Evolutionary conservation across 1,284 basidiomycete genomes (phyloP).

Genomic region (Polyporus tsugae): DNA sequence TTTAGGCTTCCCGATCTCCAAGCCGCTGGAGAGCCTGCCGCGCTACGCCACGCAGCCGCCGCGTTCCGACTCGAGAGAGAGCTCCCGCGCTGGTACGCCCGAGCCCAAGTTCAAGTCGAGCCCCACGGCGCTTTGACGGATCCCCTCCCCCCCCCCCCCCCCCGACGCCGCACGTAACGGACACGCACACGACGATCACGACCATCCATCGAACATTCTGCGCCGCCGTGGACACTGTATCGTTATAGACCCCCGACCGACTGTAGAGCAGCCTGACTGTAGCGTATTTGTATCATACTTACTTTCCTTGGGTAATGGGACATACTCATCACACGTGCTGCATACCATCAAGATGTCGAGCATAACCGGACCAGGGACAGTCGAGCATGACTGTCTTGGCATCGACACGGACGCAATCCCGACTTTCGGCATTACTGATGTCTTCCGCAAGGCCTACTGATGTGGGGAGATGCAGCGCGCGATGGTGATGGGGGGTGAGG

Average conservation of each 20-base stretch:
- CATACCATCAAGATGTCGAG: too few relatives aligned
- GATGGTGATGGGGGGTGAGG: too few relatives aligned
- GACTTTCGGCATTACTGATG: conserved; percentile 70
- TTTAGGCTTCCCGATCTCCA: conserved; percentile 48
- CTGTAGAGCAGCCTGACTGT: conserved; percentile 25
- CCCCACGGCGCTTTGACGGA: conserved; percentile 38
- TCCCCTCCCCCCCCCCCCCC: not conserved
- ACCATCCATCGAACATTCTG: conserved; percentile 16
- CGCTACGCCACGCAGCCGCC: conserved; percentile 43
- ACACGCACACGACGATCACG: conserved; percentile 25
- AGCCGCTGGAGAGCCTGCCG: conserved; percentile 48
- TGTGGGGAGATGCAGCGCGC: too few relatives aligned
- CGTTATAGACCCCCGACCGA: conserved; percentile 25
- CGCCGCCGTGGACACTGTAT: conserved; percentile 27
- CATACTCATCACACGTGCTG: not conserved
- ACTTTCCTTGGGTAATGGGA: conserved; percentile 24
- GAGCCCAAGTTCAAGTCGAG: conserved; percentile 45
- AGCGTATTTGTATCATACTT: conserved; percentile 25
- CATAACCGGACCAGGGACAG: conserved; percentile 47
- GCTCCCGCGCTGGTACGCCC: conserved; percentile 39
- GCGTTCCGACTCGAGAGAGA: conserved; percentile 25
- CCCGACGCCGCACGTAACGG: conserved; percentile 18
- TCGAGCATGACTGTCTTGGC: conserved; percentile 68
- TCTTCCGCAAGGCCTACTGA: conserved; percentile 63
- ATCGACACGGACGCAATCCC: conserved; percentile 65